phyloP scores from a whole-genome alignment of 441 rosid species.

The Cnidoscolus chayamansa region DNA sequence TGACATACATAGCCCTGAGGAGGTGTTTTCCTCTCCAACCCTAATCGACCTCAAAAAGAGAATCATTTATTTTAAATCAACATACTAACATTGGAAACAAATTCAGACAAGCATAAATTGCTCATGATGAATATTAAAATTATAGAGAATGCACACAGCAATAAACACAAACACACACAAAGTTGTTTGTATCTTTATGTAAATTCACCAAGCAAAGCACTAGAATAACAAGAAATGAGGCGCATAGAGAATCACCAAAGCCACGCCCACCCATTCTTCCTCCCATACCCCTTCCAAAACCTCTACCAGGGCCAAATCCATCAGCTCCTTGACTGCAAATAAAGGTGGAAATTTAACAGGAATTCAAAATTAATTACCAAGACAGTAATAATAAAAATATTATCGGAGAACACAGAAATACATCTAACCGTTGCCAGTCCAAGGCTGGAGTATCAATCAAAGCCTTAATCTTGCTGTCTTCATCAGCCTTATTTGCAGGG shows the following conservation, averaged over 20 bases:
- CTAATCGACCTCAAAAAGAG: conserved; percentile 40
- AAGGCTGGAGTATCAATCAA: conserved; percentile 91
- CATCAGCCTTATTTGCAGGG: conserved; percentile 77
- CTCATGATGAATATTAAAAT: not conserved
- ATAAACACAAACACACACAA: not conserved
- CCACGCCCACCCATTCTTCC: conserved; percentile 97
- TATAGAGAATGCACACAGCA: not conserved
- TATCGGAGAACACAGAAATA: conserved; percentile 6
- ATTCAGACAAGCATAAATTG: not conserved
- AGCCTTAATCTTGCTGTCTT: conserved; percentile 91
- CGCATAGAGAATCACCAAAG: conserved; percentile 61
- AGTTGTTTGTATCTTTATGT: not conserved
- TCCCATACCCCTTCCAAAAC: conserved; percentile 87
- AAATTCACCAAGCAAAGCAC: not conserved
- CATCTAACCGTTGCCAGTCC: conserved; percentile 95
- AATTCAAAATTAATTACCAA: not conserved
- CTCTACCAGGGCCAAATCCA: conserved; percentile 83
- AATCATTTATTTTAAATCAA: conserved; percentile 25
- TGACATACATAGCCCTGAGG: conserved; percentile 96
- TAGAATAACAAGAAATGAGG: conserved; percentile 11
- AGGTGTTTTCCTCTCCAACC: conserved; percentile 92
- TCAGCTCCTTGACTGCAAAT: conserved; percentile 74
- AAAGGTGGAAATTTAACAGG: conserved; percentile 13
- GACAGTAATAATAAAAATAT: not conserved
- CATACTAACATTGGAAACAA: not conserved